Evolutionary conservation across 2,329 filamentous ascomycete species (phyloP), one percentile per base, ranked within the genome.

Genomic region (Diaporthe sp.): DNA sequence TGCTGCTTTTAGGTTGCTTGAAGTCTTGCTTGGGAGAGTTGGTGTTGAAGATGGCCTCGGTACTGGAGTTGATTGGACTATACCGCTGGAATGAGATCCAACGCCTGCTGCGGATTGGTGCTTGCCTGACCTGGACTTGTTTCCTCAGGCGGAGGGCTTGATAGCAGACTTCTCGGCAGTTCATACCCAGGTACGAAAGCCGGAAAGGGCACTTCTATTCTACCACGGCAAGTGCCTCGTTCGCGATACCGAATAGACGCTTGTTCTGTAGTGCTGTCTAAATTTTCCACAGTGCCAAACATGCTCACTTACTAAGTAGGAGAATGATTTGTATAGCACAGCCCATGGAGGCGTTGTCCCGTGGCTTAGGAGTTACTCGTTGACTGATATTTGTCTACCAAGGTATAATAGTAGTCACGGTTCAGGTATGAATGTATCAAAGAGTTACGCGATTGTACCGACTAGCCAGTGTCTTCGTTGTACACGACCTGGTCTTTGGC

Each of bases 21-120:
- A 76, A 47, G 58, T 74, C 0, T 30, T 76, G 17, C 61, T 76
- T 5, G 74, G 74, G 13, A 42, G 74, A n/a, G 67, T 76, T 13
- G 60, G 61, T 35, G 71, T 73, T 10, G 71, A 73, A n/a, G 61
- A 73, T 4, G 71, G 71, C 2, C 64, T 73, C 19, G 71, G 60
- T n/a, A 22, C 40, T 22, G 64, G 64, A 6, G 64, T 54, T 40
- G 64, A 12, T 22, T 68, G 64, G 64, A 68, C 64, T 6, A 68
- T 47, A 33, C 47, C 47, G 9, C 33, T 68, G 45, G 33, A 3
- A 28, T 67, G 38, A 38, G 52, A 2, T n/a, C 17, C 33, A n/a
- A 35, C 13, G 10, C 22, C 7, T 19, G 12, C 30, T 52, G 10
- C 5, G 7, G 9, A n/a, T 9, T 57, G 8, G 17, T 22, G 4